A percentile compares a stretch with the other conserved stretches of the same genome.
Evolutionary conservation across 371 early-diverging fungal species (phyloP).

Genomic region (Mortierella sp.): DNA sequence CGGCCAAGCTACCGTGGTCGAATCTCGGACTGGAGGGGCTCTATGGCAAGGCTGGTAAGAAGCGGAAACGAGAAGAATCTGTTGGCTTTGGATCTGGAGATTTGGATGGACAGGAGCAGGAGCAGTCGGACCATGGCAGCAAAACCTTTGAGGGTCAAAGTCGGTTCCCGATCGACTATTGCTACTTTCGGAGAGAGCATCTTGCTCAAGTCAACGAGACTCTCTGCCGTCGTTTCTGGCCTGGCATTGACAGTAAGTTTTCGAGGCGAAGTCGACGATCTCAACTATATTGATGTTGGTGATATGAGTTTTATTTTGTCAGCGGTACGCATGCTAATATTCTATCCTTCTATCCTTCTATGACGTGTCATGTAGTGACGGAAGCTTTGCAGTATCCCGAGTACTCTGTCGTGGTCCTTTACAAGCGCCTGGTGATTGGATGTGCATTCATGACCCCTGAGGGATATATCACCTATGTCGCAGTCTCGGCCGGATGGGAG

Average conservation of each 20-base stretch:
- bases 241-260: conserved; percentile 88
- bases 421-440: conserved; percentile 84
- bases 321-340: background rate
- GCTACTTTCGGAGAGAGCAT: conserved; percentile 82
- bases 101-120: background rate
- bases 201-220: conserved; percentile 83
- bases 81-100: conserved; percentile 4
- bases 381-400: conserved; percentile 91
- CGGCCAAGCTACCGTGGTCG: conserved; percentile 29
- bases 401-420: conserved; percentile 88
- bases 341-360: background rate
- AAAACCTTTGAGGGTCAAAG: background rate
- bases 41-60: conserved; percentile 19
- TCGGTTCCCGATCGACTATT: conserved; percentile 82
- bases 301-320: background rate
- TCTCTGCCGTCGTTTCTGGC: conserved; percentile 90
- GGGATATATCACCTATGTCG: conserved; percentile 92
- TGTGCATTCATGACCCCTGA: conserved; percentile 96
- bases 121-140: conserved; percentile 11
- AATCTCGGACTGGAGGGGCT: conserved; percentile 20
- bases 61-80: conserved; percentile 40
- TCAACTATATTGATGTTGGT: background rate
- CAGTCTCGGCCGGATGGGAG: conserved; percentile 90
- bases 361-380: conserved; percentile 78
- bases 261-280: no score